phyloP scores from a whole-genome alignment of 2,329 filamentous ascomycete species.

The Diaporthe sp. region DNA sequence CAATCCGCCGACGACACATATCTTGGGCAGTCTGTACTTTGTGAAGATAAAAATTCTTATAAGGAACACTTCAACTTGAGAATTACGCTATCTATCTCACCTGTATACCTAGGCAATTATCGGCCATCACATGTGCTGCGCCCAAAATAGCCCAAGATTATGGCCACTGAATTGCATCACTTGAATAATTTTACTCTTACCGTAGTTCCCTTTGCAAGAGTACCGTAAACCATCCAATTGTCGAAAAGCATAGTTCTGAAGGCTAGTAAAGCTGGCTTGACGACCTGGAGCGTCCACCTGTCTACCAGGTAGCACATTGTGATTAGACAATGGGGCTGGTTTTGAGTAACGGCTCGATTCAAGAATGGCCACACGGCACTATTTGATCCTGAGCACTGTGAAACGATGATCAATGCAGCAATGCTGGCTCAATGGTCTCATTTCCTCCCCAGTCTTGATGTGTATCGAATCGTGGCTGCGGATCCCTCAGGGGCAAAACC shows the following conservation, averaged over 20 bases:
- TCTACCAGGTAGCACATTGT: neutral
- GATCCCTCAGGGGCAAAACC: neutral
- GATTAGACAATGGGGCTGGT: neutral
- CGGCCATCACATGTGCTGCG: too few relatives aligned
- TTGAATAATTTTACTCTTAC: neutral
- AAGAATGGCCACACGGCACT: too few relatives aligned
- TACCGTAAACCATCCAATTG: neutral
- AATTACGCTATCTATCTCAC: too few relatives aligned
- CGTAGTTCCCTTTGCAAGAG: neutral
- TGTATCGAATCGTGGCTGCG: neutral
- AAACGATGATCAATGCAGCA: neutral
- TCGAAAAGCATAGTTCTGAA: neutral
- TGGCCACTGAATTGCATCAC: neutral
- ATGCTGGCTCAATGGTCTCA: neutral
- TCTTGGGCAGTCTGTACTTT: too few relatives aligned
- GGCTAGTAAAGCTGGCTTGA: neutral
- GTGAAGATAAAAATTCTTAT: too few relatives aligned
- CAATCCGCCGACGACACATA: too few relatives aligned
- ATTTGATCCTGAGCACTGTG: neutral
- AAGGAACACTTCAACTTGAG: too few relatives aligned
- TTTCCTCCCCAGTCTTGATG: neutral
- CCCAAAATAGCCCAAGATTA: neutral
- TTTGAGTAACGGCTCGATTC: neutral
- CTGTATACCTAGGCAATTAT: too few relatives aligned
- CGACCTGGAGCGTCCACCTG: neutral